These are phyloP conservation scores for Austroboletus olivaceoglutinosus DNA, from an alignment of 1,284 basidiomycete genomes.

Conservation along the genomic window DNA sequence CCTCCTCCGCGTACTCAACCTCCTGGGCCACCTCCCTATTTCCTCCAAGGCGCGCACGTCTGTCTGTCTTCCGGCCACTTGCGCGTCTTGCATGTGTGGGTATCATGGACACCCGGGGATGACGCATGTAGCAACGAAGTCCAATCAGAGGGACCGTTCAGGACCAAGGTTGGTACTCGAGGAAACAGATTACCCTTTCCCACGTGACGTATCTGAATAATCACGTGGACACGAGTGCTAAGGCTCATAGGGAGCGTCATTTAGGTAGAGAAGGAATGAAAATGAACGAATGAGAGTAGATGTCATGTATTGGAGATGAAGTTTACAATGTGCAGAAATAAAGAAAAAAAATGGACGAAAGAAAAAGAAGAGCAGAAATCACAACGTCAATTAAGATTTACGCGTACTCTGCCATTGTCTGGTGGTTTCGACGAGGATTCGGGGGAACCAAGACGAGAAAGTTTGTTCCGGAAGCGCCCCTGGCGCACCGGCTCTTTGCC, in stretches of 20 bases:
- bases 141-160: constrained; percentile 4
- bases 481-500: constrained; percentile 22
- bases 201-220: constrained; percentile 26
- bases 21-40: constrained; percentile 3
- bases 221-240: constrained; percentile 22
- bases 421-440: constrained; percentile 33
- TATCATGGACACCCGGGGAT: neutral
- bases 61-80: neutral
- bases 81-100: neutral
- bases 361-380: constrained; percentile 8
- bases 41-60: neutral
- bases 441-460: constrained; percentile 27
- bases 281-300: constrained; percentile 15
- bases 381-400: constrained; percentile 33
- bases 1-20: constrained; percentile 7
- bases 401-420: constrained; percentile 36
- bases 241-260: too few relatives aligned
- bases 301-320: constrained; percentile 26
- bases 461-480: constrained; percentile 31
- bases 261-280: neutral
- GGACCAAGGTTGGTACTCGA: constrained; percentile 2
- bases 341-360: constrained; percentile 9
- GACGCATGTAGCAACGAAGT: constrained; percentile 3
- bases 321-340: constrained; percentile 31
- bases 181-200: constrained; percentile 8